phyloP scores from a whole-genome alignment of 2,329 filamentous ascomycete genomes.

The Diaporthe sp. region DNA sequence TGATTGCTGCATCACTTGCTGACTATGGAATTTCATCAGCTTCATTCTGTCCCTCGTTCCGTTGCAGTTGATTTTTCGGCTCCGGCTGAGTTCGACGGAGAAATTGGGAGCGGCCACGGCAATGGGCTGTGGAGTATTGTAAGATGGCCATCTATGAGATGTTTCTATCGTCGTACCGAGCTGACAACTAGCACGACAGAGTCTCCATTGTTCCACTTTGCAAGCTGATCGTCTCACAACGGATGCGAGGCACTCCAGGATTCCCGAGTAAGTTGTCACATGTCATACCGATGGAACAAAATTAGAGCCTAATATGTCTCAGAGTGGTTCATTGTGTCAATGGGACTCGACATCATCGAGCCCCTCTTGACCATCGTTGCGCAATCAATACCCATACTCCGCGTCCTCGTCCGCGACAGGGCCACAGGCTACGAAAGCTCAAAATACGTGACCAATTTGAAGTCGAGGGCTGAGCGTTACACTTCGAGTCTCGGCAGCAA shows the following conservation, averaged over 20 bases:
- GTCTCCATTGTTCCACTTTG: conserved; percentile 15
- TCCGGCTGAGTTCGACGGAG: conserved; percentile 1
- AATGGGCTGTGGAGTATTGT: conserved; percentile 12
- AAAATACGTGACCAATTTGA: not conserved
- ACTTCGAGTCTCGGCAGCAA: not conserved
- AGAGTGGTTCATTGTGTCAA: conserved; percentile 15
- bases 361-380: conserved; percentile 21
- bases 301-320: not conserved
- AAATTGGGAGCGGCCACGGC: not conserved
- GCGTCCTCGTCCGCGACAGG: conserved; percentile 13
- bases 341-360: conserved; percentile 18
- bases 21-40: not conserved
- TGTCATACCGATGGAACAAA: not conserved
- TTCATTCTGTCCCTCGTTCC: not conserved
- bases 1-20: not conserved
- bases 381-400: conserved; percentile 19
- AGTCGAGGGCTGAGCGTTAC: not conserved
- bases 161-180: not conserved
- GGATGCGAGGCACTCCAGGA: not conserved
- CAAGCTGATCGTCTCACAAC: conserved; percentile 1
- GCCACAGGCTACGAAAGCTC: conserved; percentile 2
- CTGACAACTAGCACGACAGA: not conserved
- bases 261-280: not conserved
- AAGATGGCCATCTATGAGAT: not conserved
- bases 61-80: not conserved